phyloP scores from a whole-genome alignment of 441 rosid species.

The Metrosideros polymorpha region DNA sequence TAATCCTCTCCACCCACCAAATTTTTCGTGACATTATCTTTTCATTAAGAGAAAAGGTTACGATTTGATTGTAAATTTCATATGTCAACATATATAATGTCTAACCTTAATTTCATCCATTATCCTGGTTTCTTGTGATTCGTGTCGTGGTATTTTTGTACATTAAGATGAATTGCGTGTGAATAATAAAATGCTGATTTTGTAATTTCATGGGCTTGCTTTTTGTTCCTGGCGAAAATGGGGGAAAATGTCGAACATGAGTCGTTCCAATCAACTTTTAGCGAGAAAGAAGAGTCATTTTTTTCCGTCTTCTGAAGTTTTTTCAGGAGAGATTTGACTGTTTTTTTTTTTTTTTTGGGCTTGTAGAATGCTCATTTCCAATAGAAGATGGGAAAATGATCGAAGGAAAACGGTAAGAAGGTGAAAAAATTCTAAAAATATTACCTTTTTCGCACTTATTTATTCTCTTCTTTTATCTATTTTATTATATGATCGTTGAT shows the following conservation, averaged over 20 bases:
- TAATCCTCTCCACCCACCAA: too few relatives aligned
- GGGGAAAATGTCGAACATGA: background rate
- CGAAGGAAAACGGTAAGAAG: background rate
- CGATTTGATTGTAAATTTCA: background rate
- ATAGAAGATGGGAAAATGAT: too few relatives aligned
- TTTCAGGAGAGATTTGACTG: background rate
- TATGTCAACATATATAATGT: too few relatives aligned
- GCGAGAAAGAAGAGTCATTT: background rate
- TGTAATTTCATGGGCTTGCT: background rate
- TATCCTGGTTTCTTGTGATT: too few relatives aligned
- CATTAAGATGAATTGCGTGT: background rate
- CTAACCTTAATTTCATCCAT: too few relatives aligned
- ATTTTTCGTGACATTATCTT: background rate
- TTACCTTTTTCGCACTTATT: too few relatives aligned
- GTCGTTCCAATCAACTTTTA: background rate
- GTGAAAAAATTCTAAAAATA: background rate
- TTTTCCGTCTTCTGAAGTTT: background rate
- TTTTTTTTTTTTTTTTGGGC: background rate
- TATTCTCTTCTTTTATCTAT: too few relatives aligned
- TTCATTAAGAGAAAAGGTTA: background rate
- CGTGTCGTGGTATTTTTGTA: background rate
- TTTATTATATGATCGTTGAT: rapidly evolving
- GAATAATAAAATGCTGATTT: background rate
- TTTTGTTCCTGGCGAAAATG: background rate
- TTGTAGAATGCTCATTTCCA: background rate